Evolutionary conservation across 345 rosid species (phyloP).

Genomic region (Linum tenue): DNA sequence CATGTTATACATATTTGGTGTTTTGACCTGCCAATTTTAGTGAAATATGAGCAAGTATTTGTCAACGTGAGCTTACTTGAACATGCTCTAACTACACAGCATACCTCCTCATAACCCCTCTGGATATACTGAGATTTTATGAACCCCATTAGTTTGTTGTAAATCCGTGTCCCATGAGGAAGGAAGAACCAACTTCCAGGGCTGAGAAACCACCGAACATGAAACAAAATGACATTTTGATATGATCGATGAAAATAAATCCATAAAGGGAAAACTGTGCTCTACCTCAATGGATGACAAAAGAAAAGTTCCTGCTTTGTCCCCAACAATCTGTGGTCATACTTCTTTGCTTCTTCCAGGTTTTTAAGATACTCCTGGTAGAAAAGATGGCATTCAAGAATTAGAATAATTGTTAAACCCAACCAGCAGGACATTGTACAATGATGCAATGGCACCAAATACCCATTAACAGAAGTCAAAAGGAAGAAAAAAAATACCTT

Average conservation of each 20-base stretch:
- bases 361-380: conserved; percentile 59
- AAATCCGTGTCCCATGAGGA: conserved; percentile 78
- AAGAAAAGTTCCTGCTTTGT: conserved; percentile 90
- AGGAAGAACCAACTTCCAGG: conserved; percentile 99
- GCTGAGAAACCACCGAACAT: conserved; percentile 39
- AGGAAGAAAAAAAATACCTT: conserved; percentile 39
- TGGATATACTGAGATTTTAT: conserved; percentile 60
- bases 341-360: conserved; percentile 83
- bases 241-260: conserved; percentile 6
- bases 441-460: too few relatives aligned
- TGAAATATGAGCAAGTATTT: conserved; percentile 10
- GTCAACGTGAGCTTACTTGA: neutral
- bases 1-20: conserved; percentile 94
- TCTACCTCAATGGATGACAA: conserved; percentile 71
- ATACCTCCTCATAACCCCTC: conserved; percentile 92
- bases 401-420: too few relatives aligned
- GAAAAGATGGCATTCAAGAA: conserved; percentile 1
- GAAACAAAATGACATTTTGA: conserved; percentile 9
- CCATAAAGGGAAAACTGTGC: conserved; percentile 3
- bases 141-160: conserved; percentile 77
- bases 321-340: conserved; percentile 87
- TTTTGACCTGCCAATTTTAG: conserved; percentile 54
- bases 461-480: neutral
- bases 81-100: conserved; percentile 10
- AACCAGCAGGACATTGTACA: too few relatives aligned